Conservation (phyloP, 805 yeast species). For the Pichia pseudocactophila region DNA sequence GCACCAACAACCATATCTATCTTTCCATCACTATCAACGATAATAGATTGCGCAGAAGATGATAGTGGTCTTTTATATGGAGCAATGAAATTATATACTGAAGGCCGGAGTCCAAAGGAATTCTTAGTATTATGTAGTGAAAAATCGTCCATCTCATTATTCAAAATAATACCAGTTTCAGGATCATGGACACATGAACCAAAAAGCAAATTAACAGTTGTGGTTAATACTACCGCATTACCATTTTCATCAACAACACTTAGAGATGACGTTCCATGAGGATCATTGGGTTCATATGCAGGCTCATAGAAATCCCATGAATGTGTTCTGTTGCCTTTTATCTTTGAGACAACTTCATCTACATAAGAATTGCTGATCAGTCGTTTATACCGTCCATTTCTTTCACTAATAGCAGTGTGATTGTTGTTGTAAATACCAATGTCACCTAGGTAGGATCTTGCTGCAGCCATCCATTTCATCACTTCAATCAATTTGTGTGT, state of each 20-base stretch:
- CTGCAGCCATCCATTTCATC: conserved; percentile 92
- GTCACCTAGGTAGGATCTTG: conserved; percentile 81
- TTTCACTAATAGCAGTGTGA: conserved; percentile 23
- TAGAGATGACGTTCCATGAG: conserved; percentile 87
- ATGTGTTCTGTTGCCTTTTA: conserved; percentile 49
- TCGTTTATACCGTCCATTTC: conserved; percentile 30
- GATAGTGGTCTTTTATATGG: conserved; percentile 81
- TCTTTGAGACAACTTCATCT: conserved; percentile 35
- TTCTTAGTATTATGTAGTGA: conserved; percentile 62
- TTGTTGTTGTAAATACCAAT: conserved; percentile 23
- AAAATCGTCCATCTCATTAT: conserved; percentile 94
- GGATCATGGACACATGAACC: conserved; percentile 82
- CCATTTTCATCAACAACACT: conserved; percentile 66
- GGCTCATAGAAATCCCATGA: conserved; percentile 74
- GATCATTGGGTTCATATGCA: conserved; percentile 63
- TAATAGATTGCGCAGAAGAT: conserved; percentile 70
- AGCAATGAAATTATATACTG: conserved; percentile 64
- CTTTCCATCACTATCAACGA: conserved; percentile 34
- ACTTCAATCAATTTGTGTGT: conserved; percentile 69
- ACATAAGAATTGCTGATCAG: conserved; percentile 53
- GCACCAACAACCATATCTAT: conserved; percentile 77
- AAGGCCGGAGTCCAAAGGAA: conserved; percentile 75
- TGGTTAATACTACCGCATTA: conserved; percentile 79
- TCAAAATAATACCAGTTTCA: conserved; percentile 71
- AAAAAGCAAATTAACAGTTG: conserved; percentile 76